These are phyloP conservation scores for Casuarina cunninghamiana DNA, from an alignment of 306 rosid genomes.

Conservation along the genomic window DNA sequence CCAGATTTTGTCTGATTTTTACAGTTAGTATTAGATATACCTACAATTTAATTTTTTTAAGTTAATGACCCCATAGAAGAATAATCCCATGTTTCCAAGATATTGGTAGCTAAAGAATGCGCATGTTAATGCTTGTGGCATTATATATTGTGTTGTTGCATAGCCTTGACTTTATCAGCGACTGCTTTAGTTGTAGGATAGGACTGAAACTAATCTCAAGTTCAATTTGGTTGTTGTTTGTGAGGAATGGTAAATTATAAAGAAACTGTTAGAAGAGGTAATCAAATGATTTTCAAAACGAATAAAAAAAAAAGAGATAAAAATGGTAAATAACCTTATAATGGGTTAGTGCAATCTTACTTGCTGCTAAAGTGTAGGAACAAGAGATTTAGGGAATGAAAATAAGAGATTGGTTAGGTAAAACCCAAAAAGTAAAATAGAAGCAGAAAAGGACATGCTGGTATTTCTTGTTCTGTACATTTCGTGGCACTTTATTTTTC, in stretches of 20 bases:
- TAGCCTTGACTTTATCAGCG: neutral
- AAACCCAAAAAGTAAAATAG: neutral
- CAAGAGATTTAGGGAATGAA: neutral
- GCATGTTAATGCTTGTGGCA: too few relatives aligned
- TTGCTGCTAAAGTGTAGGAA: neutral
- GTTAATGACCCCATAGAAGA: too few relatives aligned
- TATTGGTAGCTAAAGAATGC: too few relatives aligned
- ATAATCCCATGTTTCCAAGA: too few relatives aligned
- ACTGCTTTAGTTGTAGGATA: neutral
- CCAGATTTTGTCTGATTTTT: too few relatives aligned
- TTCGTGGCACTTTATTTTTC: neutral
- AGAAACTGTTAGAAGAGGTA: neutral
- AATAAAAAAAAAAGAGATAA: neutral
- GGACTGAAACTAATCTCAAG: too few relatives aligned
- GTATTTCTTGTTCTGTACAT: neutral
- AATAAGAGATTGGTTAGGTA: neutral
- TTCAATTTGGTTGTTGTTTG: too few relatives aligned
- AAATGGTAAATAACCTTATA: neutral
- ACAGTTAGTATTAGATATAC: too few relatives aligned
- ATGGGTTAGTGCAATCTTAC: neutral
- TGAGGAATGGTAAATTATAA: neutral
- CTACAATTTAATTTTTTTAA: too few relatives aligned
- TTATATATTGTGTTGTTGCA: too few relatives aligned
- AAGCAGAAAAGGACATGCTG: neutral
- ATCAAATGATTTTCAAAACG: neutral